Conservation (phyloP, 306 rosid species). For the Corylus americana region DNA sequence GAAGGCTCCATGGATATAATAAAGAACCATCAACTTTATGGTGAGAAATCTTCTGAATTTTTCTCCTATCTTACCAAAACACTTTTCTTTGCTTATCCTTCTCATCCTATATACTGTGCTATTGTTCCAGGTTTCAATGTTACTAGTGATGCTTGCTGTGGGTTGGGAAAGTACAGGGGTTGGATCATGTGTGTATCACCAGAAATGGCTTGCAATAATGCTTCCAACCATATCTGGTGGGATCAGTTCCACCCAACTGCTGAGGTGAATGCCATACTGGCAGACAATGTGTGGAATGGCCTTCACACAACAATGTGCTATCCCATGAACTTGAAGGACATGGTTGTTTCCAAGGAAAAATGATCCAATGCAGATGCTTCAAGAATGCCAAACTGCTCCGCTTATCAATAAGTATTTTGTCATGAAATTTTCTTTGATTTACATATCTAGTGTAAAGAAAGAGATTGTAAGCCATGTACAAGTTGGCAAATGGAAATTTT, state of each 20-base stretch:
- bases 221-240: conserved; percentile 90
- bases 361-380: conserved; percentile 23
- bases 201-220: conserved; percentile 77
- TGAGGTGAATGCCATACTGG: conserved; percentile 77
- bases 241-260: conserved; percentile 96
- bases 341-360: conserved; percentile 38
- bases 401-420: not conserved
- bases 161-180: conserved; percentile 77
- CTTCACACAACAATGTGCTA: conserved; percentile 68
- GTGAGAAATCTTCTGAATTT: conserved; percentile 33
- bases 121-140: conserved; percentile 63
- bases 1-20: conserved; percentile 80
- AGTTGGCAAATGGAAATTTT: not conserved
- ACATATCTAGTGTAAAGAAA: conserved; percentile 13
- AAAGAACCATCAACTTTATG: conserved; percentile 61
- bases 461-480: not conserved
- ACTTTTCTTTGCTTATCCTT: conserved; percentile 8
- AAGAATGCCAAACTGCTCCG: not conserved
- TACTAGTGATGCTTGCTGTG: conserved; percentile 86
- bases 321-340: conserved; percentile 73
- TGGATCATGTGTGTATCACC: conserved; percentile 78
- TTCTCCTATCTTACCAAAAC: not conserved
- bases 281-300: conserved; percentile 79
- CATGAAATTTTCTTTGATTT: not conserved
- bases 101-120: conserved; percentile 26